Conservation (phyloP, 2,329 filamentous ascomycete species). For the Aureobasidium sp. region DNA sequence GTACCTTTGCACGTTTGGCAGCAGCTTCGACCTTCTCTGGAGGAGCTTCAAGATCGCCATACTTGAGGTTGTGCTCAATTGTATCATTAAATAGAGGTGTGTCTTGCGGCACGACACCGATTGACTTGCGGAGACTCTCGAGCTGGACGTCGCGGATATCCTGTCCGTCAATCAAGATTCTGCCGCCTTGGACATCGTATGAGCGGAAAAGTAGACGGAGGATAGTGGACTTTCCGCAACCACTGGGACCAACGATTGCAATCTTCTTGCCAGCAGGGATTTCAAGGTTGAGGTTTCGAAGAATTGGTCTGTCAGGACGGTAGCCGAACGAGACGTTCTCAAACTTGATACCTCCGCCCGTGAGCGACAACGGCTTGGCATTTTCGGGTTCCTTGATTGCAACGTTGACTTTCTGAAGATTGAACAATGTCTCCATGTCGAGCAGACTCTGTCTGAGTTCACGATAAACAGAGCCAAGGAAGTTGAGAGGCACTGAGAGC, state of each 20-base stretch:
- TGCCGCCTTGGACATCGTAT: constrained; percentile 80
- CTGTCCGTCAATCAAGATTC: constrained; percentile 87
- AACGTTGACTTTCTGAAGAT: constrained; percentile 92
- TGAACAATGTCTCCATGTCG: constrained; percentile 98
- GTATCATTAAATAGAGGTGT: constrained; percentile 96
- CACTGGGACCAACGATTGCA: constrained; percentile 88
- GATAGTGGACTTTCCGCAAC: constrained; percentile 93
- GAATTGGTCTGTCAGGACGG: constrained; percentile 74
- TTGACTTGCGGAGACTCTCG: constrained; percentile 74
- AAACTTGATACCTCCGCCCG: constrained; percentile 85
- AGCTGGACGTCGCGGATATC: constrained; percentile 78
- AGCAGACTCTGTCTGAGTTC: constrained; percentile 89
- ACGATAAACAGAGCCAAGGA: constrained; percentile 94
- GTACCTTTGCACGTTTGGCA: constrained; percentile 74
- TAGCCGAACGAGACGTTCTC: constrained; percentile 96
- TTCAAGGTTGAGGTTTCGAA: constrained; percentile 75
- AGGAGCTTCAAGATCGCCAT: constrained; percentile 73
- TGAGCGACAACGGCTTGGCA: constrained; percentile 65
- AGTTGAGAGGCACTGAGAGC: constrained; percentile 92
- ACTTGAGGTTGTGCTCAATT: constrained; percentile 90
- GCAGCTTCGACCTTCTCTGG: constrained; percentile 67
- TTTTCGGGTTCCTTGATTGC: constrained; percentile 69
- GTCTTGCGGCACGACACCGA: constrained; percentile 95
- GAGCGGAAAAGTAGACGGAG: constrained; percentile 86
- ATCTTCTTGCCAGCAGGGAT: constrained; percentile 96